Evolutionary conservation across 192 early-diverging fungal species (phyloP), one percentile per base, ranked within the genome.

Genomic region (Rhizophagus clarus): DNA sequence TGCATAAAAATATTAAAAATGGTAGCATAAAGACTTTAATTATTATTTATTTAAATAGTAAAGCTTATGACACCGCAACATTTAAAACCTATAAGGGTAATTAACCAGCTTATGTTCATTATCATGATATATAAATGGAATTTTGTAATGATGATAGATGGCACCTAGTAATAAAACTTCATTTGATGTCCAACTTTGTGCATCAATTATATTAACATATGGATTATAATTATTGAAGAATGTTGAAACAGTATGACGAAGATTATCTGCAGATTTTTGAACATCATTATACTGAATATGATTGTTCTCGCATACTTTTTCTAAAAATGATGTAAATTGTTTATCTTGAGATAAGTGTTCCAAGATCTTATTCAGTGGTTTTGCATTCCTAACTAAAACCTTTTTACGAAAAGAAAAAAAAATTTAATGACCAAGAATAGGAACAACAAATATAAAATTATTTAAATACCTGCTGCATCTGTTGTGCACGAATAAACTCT

Each of bases 91-190:
- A 66, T 66, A 66, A 26, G 29, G 64, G 29, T 66, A 66, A 29
- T 11, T 14, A 8, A 8, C 70, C 17, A 72, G 10, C 5, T 72
- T 72, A 1, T 24, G 0, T n/a, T 72, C 70, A 3, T 4, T 72
- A 72, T 72, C n/a, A 42, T 24, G 40, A 45, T 72, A 72, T 72
- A 11, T 4, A 22, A 72, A 72, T 24, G 70, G 32, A 72, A 42
- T 22, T 45, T 45, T 32, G n/a, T 22, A 56, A 72, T 72, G 70
- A 0, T 24, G 37, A 72, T 42, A 72, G 0, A 72, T 72, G 32
- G 22, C 40, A 4, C 70, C 70, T 31, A 72, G 5, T 40, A 45
- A 32, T 4, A 72, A 72, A 72, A 42, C 7, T 42, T 72, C 70
- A 24, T 72, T 72, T 42, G 70, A 1, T 14, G 37, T 7, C 70